Evolutionary conservation across 495 filamentous ascomycete genomes (phyloP), one percentile per base, ranked within the genome.

Genomic region (Aspergillus biplanus): DNA sequence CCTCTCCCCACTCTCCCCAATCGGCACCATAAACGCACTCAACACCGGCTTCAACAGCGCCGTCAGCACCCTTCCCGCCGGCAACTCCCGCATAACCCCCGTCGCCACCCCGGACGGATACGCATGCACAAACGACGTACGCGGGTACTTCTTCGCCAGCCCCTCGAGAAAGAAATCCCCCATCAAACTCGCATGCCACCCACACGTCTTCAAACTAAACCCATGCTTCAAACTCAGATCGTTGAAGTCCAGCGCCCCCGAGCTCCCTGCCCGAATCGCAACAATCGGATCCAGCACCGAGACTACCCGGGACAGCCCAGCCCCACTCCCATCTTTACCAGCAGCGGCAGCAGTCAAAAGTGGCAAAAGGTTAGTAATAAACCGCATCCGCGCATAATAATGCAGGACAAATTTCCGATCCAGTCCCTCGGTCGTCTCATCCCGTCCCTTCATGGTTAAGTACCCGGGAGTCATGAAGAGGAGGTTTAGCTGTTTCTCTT

Each of bases 301-400:
- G 37, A 92, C 78, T 6, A 90, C 85, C 4, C 89, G 83, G 2
- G 83, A 82, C 13, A 86, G 74, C 13, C 50, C 7, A 5, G 5
- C 21, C 21, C 21, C 21, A 27, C 2, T 27, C 21, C 21, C 21
- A 1, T 27, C 21, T 2, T 2, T 54, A 6, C 27, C 32, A 3
- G 67, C 46, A 4, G 75, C n/a, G 15, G 4, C 48, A 6, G 35
- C n/a, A 16, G 31, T 77, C 4, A 92, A 58, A 3, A 83, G 82
- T 0, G 90, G 88, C 4, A 92, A 79, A 0, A 92, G 75, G 63
- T 89, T 86, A 27, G 69, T 56, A 34, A 85, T 75, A 65, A 91
- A 90, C n/a, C 88, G 86, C 63, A 86, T 81, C 8, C 89, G 87
- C 11, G 85, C 77, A 69, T 91, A 92, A 71, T 87, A 87, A 42